phyloP scores from a whole-genome alignment of 192 early-diverging fungal genomes.

The Coemansia sp. region DNA sequence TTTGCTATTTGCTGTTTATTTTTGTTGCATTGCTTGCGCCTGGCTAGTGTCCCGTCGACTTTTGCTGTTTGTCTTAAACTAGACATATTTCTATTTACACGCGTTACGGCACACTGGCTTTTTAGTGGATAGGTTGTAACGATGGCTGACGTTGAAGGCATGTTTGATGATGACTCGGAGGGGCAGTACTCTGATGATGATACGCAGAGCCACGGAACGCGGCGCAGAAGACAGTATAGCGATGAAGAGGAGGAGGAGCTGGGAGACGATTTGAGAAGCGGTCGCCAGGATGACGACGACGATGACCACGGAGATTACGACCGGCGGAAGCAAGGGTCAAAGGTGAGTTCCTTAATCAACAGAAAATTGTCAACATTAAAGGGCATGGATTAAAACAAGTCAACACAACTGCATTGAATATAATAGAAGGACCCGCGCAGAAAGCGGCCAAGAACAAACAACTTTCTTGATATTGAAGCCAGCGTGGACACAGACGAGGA shows the following conservation, averaged over 20 bases:
- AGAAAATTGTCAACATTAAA: too few relatives aligned
- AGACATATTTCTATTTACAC: not conserved
- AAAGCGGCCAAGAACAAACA: conserved; percentile 43
- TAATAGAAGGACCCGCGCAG: conserved; percentile 20
- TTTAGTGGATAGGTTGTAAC: not conserved
- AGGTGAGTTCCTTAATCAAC: conserved; percentile 17
- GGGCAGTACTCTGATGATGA: conserved; percentile 55
- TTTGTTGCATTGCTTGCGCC: not conserved
- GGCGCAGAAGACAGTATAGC: conserved; percentile 28
- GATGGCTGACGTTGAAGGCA: conserved; percentile 66
- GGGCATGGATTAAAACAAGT: too few relatives aligned
- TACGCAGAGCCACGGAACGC: conserved; percentile 9
- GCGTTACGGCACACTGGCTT: not conserved
- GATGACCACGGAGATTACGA: conserved; percentile 51
- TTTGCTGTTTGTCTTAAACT: not conserved
- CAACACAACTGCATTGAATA: too few relatives aligned
- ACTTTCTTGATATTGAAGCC: conserved; percentile 74
- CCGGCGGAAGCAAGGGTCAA: conserved; percentile 49
- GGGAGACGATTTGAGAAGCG: conserved; percentile 9
- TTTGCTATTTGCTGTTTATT: conserved; percentile 1
- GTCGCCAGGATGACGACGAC: conserved; percentile 28
- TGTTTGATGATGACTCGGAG: conserved; percentile 71
- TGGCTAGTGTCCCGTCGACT: not conserved
- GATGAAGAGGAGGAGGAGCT: conserved; percentile 27
- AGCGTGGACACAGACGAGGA: conserved; percentile 76